Conservation (phyloP, 345 rosid genomes). For the Firmiana major region DNA sequence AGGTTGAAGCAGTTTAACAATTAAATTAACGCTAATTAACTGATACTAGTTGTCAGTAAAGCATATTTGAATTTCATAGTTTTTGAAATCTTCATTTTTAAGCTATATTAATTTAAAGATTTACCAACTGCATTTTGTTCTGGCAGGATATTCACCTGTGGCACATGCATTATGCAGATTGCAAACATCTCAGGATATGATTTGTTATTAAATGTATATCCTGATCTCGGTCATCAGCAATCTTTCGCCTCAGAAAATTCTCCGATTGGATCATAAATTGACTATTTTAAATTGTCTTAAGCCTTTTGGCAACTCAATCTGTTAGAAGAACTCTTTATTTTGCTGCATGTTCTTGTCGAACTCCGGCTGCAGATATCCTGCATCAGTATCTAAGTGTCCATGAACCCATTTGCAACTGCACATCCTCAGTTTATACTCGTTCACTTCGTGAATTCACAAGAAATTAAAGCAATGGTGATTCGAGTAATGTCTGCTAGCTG, state of each 20-base stretch:
- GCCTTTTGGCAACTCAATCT: background rate
- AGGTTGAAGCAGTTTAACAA: background rate
- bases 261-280: slow-evolving; percentile 13
- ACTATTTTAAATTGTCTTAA: slow-evolving; percentile 5
- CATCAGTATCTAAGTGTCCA: background rate
- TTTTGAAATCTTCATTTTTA: background rate
- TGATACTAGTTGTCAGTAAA: background rate
- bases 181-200: slow-evolving; percentile 6
- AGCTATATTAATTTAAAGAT: background rate
- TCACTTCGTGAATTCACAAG: background rate
- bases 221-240: slow-evolving; percentile 12
- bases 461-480: background rate
- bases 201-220: background rate
- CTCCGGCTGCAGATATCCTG: background rate
- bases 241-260: slow-evolving; percentile 14
- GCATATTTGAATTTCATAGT: background rate
- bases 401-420: background rate
- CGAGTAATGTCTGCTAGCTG: background rate
- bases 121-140: background rate
- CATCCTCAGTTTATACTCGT: background rate
- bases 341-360: background rate
- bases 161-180: background rate
- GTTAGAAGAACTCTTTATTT: slow-evolving; percentile 4
- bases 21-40: background rate
- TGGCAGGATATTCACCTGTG: slow-evolving; percentile 27